Base-by-base conservation (phyloP, 768 basidiomycete species). In the Sarcomyxa edulis region DNA sequence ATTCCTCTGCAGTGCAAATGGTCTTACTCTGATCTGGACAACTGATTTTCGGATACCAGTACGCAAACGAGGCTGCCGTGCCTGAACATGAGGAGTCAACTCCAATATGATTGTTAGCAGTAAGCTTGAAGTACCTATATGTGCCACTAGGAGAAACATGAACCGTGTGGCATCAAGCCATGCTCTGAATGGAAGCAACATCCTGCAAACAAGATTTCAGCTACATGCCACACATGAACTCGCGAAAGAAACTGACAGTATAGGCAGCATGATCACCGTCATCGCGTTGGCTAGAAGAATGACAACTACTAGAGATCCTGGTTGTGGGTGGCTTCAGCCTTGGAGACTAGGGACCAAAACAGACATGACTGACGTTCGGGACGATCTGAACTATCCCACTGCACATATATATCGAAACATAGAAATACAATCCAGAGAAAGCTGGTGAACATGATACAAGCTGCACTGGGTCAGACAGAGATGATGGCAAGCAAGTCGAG, bases 91-190 rank as follows among this genome's bases (percentile, higher is more conserved):
- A 14, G 29, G 20, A 34, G 42, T 31, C 7, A 40, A 24, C 4
- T 44, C 38, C 18, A 19, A 12, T 32, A 27, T 23, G 5, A 4
- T 12, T 21, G 20, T 34, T 12, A 26, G 29, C 10, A 25, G 12
- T 34, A 23, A 20, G 12, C 19, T 24, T 25, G 15, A 22, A 18
- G n/a, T 46, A 76, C 77, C 72, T 12, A 68, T 53, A 37, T 81
- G 76, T 18, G 53, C 50, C 9, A 66, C 27, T 7, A 74, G 41
- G 14, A 81, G 53, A 32, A 75, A 61, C 19, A 68, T 33, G 19
- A 79, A 49, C 21, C 76, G 66, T 8, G 73, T 70, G 1, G 61
- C 64, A 48, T 81, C 79, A 4, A 78, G 50, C 75, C 75, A 79
- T 10, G 58, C 48, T 26, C 74, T 64, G 33, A 78, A 80, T 27